These are phyloP conservation scores for Sporormia fimetaria DNA, from an alignment of 495 filamentous ascomycete genomes.

Conservation along the genomic window DNA sequence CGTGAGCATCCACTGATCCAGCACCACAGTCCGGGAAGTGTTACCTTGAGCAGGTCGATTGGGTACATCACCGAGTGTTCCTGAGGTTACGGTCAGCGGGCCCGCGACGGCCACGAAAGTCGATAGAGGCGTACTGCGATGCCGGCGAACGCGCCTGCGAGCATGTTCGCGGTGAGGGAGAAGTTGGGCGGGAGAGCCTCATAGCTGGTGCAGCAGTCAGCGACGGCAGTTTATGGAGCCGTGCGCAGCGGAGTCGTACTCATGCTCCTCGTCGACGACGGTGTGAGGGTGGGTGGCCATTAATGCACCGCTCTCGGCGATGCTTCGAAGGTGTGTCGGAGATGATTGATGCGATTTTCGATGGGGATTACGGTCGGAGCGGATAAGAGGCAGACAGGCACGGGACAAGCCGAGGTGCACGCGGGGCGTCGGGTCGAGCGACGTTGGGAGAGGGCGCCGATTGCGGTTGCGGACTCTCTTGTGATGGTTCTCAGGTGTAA, in stretches of 20 bases:
- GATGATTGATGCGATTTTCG: constrained; percentile 8
- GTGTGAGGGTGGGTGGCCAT: constrained; percentile 33
- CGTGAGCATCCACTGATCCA: constrained; percentile 21
- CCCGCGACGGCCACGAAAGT: constrained; percentile 23
- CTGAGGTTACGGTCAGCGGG: constrained; percentile 22
- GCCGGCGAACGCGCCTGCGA: constrained; percentile 90
- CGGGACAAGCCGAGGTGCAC: too few species aligned
- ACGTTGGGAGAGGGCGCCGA: too few species aligned
- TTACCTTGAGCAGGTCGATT: constrained; percentile 93
- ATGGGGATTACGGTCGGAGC: neutral
- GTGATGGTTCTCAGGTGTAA: too few species aligned
- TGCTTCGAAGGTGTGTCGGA: constrained; percentile 5
- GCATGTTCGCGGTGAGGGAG: constrained; percentile 64
- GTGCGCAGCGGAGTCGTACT: constrained; percentile 24
- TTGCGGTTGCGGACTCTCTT: too few species aligned
- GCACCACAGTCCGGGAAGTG: constrained; percentile 19
- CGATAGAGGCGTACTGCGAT: constrained; percentile 61
- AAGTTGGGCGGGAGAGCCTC: constrained; percentile 61
- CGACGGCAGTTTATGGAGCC: neutral
- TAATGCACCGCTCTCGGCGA: constrained; percentile 18
- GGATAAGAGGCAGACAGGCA: too few species aligned
- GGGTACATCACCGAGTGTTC: constrained; percentile 98
- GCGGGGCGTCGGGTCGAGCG: too few species aligned
- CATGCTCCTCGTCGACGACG: constrained; percentile 31
- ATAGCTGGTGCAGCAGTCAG: constrained; percentile 38